These are phyloP conservation scores for Keithomyces neogunnii DNA, from an alignment of 2,329 filamentous ascomycete genomes.

Conservation along the genomic window DNA sequence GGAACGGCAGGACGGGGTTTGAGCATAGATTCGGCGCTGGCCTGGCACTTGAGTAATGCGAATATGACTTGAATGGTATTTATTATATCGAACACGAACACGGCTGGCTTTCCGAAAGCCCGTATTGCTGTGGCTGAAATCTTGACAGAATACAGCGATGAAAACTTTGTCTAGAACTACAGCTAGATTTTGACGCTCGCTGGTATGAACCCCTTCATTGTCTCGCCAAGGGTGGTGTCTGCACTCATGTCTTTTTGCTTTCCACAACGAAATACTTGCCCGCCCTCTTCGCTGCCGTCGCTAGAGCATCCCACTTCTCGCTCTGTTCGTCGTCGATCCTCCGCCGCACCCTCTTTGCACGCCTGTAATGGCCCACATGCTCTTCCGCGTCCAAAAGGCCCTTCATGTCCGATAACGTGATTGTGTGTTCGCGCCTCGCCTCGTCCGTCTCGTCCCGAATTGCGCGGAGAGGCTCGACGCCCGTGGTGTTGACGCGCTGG, in stretches of 20 bases:
- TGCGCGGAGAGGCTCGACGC: constrained; percentile 64
- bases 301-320: constrained; percentile 64
- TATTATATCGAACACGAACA: too few relatives aligned
- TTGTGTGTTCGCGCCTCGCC: constrained; percentile 48
- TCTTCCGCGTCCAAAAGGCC: constrained; percentile 53
- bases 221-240: not conserved
- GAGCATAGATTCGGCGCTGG: too few relatives aligned
- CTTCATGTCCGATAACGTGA: constrained; percentile 49
- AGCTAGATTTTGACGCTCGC: too few relatives aligned
- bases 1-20: too few relatives aligned
- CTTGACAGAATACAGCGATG: too few relatives aligned
- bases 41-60: too few relatives aligned
- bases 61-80: too few relatives aligned
- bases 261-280: constrained; percentile 75
- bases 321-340: constrained; percentile 31
- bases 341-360: constrained; percentile 30
- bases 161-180: too few relatives aligned
- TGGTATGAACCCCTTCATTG: too few relatives aligned
- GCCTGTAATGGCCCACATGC: constrained; percentile 44
- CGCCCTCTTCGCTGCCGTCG: constrained; percentile 53
- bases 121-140: too few relatives aligned
- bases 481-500: constrained; percentile 66
- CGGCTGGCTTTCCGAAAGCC: too few relatives aligned
- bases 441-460: constrained; percentile 74
- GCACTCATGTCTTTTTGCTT: constrained; percentile 36